phyloP scores from a whole-genome alignment of 2,329 filamentous ascomycete genomes.

The Aureobasidium namibiae region DNA sequence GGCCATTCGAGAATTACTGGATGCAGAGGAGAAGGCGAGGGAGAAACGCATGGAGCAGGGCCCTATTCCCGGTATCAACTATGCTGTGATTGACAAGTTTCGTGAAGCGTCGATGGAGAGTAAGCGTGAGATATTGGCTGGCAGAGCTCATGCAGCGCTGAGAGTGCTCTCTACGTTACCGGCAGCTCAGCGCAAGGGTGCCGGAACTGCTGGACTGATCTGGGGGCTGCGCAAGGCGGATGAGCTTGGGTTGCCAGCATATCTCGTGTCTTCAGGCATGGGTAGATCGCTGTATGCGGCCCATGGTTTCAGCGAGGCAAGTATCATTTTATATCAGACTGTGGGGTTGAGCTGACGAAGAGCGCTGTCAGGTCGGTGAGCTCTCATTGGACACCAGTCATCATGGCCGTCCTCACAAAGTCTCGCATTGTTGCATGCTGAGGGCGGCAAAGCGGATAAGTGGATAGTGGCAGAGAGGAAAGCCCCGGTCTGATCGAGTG shows the following conservation, averaged over 20 bases:
- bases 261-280: conserved; percentile 27
- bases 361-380: neutral
- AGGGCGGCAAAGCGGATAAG: neutral
- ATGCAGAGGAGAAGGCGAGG: conserved; percentile 6
- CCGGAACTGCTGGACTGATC: conserved; percentile 26
- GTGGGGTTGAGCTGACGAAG: neutral
- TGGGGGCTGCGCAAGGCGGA: conserved; percentile 31
- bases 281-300: conserved; percentile 31
- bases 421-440: conserved; percentile 19
- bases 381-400: conserved; percentile 15
- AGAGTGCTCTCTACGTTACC: conserved; percentile 25
- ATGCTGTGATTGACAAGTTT: conserved; percentile 13
- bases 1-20: conserved; percentile 8
- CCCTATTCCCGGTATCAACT: conserved; percentile 13
- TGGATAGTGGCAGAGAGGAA: neutral
- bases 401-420: conserved; percentile 14
- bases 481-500: neutral
- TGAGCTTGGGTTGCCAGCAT: conserved; percentile 24
- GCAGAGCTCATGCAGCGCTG: conserved; percentile 15
- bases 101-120: conserved; percentile 5
- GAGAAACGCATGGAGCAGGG: conserved; percentile 8
- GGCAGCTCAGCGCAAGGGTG: conserved; percentile 29
- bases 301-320: conserved; percentile 23
- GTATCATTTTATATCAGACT: neutral
- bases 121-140: conserved; percentile 13